Evolutionary conservation across 2,329 filamentous ascomycete species (phyloP), one percentile per base, ranked within the genome.

Genomic region (Lasiodiplodia sp.): DNA sequence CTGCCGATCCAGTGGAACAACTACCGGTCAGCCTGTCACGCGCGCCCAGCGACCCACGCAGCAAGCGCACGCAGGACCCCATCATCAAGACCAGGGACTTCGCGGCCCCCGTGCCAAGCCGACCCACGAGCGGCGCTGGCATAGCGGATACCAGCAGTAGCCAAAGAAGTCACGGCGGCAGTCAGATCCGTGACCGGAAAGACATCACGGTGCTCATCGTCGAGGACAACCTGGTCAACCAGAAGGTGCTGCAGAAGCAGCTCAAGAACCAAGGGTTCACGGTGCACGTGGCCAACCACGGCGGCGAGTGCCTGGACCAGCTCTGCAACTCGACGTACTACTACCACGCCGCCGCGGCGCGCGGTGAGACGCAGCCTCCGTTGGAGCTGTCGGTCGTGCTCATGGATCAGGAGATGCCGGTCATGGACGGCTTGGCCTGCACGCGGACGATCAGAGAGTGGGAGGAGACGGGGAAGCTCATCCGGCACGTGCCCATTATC

Each of bases 191-290:
- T 31, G 25, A 58, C 37, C 28, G 58, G 25, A 60, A 57, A n/a
- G 51, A 75, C 38, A 70, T 79, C 10, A 76, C 75, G 12, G 77
- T 81, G 0, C 69, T 81, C 31, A 83, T 85, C 49, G 83, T 85
- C 2, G 78, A 80, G 70, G 78, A 80, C 63, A 69, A 66, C 25
- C 63, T 69, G 53, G 62, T 86, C 16, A 83, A 84, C 68, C 83
- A 85, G 71, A 80, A 78, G 44, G 84, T 86, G 14, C 77, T 86
- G 18, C 80, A 82, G 68, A 84, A 84, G 64, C 84, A 86, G 69
- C 82, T 86, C 31, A 78, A 80, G 66, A 85, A 84, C 69, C 75
- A 81, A 4, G 83, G 83, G 63, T 83, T 82, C 60, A 75, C 78
- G 49, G 82, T 83, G 16, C 77, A 80, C 60, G 80, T 85, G 1